Evolutionary conservation across 2,329 filamentous ascomycete genomes (phyloP).

Genomic region (Monilinia vaccinii-corymbosi): DNA sequence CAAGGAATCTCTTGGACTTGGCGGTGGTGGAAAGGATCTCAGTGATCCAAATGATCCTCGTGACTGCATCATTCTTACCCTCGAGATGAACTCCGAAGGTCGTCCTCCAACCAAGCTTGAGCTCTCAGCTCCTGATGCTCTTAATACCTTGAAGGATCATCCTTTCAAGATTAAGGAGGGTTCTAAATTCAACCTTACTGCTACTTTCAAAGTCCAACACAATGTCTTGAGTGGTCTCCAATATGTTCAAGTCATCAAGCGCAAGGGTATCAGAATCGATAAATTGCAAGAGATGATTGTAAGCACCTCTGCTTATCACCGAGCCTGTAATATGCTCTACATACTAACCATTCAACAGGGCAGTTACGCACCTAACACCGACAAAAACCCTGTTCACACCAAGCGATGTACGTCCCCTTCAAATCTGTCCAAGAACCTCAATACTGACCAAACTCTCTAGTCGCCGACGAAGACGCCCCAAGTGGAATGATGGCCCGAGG

Average conservation of each 20-base stretch:
- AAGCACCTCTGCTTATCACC: constrained; percentile 33
- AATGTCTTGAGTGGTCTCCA: constrained; percentile 92
- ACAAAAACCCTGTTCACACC: constrained; percentile 73
- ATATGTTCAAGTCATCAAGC: constrained; percentile 90
- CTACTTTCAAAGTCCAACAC: constrained; percentile 90
- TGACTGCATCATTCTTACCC: constrained; percentile 85
- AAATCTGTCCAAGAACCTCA: background rate
- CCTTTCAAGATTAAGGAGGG: constrained; percentile 98
- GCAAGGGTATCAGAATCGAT: constrained; percentile 75
- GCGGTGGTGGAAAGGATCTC: constrained; percentile 58
- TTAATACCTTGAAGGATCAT: constrained; percentile 74
- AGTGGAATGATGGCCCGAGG: constrained; percentile 84
- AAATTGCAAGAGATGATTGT: constrained; percentile 99
- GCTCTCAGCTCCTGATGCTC: constrained; percentile 62
- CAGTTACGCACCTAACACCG: constrained; percentile 87
- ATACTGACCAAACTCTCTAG: constrained; percentile 35
- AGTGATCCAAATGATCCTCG: constrained; percentile 74
- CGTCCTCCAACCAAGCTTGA: constrained; percentile 84
- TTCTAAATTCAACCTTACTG: constrained; percentile 87
- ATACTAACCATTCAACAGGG: constrained; percentile 44
- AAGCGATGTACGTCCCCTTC: constrained; percentile 70
- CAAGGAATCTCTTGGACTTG: constrained; percentile 91
- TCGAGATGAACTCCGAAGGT: constrained; percentile 78
- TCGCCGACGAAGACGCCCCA: constrained; percentile 86
- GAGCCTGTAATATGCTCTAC: background rate